phyloP scores from a whole-genome alignment of 768 basidiomycete genomes.

The Naganishia vaughanmartiniae region DNA sequence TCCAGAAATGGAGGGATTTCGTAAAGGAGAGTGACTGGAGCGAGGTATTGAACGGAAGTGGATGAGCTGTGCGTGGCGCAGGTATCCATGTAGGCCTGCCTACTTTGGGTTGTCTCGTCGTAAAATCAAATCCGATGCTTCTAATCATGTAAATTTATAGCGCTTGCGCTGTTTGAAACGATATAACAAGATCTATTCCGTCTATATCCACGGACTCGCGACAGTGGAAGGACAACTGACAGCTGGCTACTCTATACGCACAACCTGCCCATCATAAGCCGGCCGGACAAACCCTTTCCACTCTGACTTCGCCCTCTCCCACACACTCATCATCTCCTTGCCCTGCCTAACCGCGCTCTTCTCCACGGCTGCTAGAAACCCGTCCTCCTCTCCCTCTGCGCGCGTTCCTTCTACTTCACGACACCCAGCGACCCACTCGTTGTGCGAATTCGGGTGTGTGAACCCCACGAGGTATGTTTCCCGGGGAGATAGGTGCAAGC shows the following conservation, averaged over 20 bases:
- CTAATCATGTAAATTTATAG: too few species aligned
- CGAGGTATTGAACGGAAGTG: conserved; percentile 2
- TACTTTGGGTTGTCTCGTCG: too few species aligned
- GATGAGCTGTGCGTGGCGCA: too few species aligned
- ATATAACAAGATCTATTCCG: neutral
- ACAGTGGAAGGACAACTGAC: too few species aligned
- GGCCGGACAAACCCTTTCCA: conserved; percentile 28
- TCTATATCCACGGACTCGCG: neutral
- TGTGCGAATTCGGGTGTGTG: conserved; percentile 72
- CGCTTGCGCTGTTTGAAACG: neutral
- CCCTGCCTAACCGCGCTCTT: conserved; percentile 39
- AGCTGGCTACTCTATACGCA: conserved; percentile 16
- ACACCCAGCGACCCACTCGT: conserved; percentile 67
- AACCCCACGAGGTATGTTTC: conserved; percentile 74
- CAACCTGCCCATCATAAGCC: conserved; percentile 27
- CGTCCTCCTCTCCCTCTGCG: conserved; percentile 46
- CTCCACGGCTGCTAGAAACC: conserved; percentile 56
- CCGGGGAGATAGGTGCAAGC: conserved; percentile 61
- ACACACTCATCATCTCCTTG: conserved; percentile 25
- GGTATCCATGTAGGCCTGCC: too few species aligned
- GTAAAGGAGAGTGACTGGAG: conserved; percentile 24
- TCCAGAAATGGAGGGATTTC: conserved; percentile 27
- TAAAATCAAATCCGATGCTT: too few species aligned
- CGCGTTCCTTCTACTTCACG: conserved; percentile 48
- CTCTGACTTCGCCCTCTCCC: conserved; percentile 26